A percentile compares a stretch with the other conserved stretches of the same genome.
phyloP scores from a whole-genome alignment of 768 basidiomycete species.

The Mrakia gelida region DNA sequence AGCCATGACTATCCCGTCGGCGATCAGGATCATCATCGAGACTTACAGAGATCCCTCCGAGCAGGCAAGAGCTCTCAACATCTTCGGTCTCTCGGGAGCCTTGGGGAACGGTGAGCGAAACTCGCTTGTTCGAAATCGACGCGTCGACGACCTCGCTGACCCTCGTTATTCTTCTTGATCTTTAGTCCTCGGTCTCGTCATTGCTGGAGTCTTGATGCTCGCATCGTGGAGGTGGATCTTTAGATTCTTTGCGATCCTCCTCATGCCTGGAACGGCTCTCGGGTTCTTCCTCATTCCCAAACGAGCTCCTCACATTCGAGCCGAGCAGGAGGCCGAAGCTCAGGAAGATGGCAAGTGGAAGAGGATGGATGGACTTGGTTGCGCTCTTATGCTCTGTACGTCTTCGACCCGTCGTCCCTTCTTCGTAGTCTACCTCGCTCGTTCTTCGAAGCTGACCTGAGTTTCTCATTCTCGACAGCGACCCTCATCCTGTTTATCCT shows the following conservation, averaged over 20 bases:
- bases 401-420: neutral
- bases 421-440: neutral
- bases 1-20: slow-evolving; percentile 40
- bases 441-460: neutral
- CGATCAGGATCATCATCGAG: slow-evolving; percentile 38
- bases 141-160: neutral
- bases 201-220: slow-evolving; percentile 42
- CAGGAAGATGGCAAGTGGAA: neutral
- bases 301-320: neutral
- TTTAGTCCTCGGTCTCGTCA: slow-evolving; percentile 38
- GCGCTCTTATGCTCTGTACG: neutral
- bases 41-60: slow-evolving; percentile 40
- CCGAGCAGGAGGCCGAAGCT: neutral
- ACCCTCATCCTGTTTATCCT: neutral
- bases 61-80: slow-evolving; percentile 40
- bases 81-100: slow-evolving; percentile 42
- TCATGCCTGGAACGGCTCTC: slow-evolving; percentile 36
- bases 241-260: slow-evolving; percentile 39
- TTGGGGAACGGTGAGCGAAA: neutral
- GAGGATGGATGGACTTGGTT: neutral
- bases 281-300: slow-evolving; percentile 38
- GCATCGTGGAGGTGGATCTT: slow-evolving; percentile 44
- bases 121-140: neutral
- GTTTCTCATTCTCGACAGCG: neutral
- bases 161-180: neutral